Evolutionary conservation across 2,329 filamentous ascomycete genomes (phyloP).

Genomic region (Cladosporium colombiae): DNA sequence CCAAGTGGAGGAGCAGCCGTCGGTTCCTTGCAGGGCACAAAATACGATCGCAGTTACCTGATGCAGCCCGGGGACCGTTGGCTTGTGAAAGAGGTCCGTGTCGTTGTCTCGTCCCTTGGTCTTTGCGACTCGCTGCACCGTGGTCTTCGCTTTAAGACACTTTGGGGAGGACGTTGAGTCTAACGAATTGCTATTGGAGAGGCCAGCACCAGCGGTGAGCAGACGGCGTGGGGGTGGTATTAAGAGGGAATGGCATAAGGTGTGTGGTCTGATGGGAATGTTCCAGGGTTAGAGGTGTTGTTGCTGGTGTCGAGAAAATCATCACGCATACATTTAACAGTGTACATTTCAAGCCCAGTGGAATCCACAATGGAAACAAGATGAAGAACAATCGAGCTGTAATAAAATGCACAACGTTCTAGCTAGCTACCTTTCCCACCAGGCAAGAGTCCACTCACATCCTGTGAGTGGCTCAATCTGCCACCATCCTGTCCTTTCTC

Average conservation of each 20-base stretch:
- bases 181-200: background rate
- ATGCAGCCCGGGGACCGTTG: background rate
- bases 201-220: background rate
- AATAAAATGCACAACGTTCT: constrained; percentile 13
- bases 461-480: background rate
- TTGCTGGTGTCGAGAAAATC: background rate
- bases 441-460: background rate
- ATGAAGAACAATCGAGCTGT: constrained; percentile 7
- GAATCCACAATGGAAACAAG: background rate
- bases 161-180: background rate
- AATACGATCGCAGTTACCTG: background rate
- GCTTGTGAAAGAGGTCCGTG: background rate
- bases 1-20: background rate
- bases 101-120: background rate
- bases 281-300: background rate
- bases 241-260: background rate
- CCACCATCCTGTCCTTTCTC: background rate
- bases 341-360: background rate
- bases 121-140: background rate
- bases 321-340: background rate
- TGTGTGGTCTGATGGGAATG: background rate
- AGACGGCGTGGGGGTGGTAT: background rate
- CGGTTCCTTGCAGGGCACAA: background rate
- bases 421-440: background rate
- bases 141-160: constrained; percentile 5